Conservation (phyloP, 164 flowering plant genomes). For the Vitis amurensis region DNA sequence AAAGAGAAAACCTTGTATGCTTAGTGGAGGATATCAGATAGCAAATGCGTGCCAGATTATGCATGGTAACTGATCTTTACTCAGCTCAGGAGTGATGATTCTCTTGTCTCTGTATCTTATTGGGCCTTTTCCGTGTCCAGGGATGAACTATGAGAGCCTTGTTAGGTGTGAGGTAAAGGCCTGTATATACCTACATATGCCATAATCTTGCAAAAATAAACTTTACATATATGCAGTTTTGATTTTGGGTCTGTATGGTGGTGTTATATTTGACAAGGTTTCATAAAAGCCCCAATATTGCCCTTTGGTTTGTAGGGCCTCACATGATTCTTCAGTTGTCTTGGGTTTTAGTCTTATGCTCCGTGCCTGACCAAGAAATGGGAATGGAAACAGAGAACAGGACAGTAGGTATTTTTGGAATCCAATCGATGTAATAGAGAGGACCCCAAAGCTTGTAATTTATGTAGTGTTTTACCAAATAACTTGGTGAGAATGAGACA, state of each 20-base stretch:
- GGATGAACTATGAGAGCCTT: not conserved
- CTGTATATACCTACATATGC: slow-evolving; percentile 13
- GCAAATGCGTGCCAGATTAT: not conserved
- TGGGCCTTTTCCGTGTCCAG: not conserved
- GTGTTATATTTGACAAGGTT: not conserved
- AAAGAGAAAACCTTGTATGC: not conserved
- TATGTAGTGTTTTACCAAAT: not conserved
- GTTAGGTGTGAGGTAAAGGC: slow-evolving; percentile 11
- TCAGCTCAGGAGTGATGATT: not conserved
- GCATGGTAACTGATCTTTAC: not conserved
- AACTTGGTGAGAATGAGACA: not conserved
- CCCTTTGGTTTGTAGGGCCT: not conserved
- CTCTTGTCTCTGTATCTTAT: not conserved
- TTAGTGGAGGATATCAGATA: not conserved
- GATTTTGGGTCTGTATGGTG: slow-evolving; percentile 4
- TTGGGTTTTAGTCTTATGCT: not conserved
- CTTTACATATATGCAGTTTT: not conserved
- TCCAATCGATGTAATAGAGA: not conserved
- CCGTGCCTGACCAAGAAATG: not conserved
- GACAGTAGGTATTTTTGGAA: not conserved
- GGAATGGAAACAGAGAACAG: not conserved
- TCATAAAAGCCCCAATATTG: slow-evolving; percentile 1
- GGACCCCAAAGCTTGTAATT: slow-evolving; percentile 1
- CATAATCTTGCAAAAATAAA: not conserved
- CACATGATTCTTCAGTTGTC: not conserved